Conservation (phyloP, 2,329 filamentous ascomycete genomes). For the Trichothecium roseum region DNA sequence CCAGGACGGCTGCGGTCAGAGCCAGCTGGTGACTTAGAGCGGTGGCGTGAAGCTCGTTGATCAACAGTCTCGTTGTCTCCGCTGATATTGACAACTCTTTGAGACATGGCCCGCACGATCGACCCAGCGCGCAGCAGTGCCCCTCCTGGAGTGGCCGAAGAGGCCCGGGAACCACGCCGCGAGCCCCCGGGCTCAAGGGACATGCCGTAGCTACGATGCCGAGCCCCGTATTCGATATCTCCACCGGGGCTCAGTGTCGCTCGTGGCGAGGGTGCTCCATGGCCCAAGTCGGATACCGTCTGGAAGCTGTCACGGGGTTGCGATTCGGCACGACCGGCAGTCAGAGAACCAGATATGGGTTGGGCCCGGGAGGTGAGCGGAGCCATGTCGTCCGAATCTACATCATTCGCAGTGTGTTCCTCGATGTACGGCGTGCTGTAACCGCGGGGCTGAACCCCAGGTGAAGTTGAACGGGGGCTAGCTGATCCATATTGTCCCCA, state of each 20-base stretch:
- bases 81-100: slow-evolving; percentile 94
- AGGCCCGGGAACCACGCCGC: slow-evolving; percentile 8
- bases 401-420: slow-evolving; percentile 24
- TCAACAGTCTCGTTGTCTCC: slow-evolving; percentile 82
- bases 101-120: slow-evolving; percentile 79
- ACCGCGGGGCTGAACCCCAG: slow-evolving; percentile 10
- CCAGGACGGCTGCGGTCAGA: slow-evolving; percentile 18
- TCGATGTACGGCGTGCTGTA: slow-evolving; percentile 20
- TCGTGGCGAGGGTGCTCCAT: slow-evolving; percentile 38
- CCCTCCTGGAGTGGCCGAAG: slow-evolving; percentile 41
- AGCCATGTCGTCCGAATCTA: slow-evolving; percentile 44
- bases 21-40: slow-evolving; percentile 43
- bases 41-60: slow-evolving; percentile 53
- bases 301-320: slow-evolving; percentile 45
- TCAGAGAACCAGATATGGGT: slow-evolving; percentile 41
- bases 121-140: slow-evolving; percentile 62
- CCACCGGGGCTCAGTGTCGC: slow-evolving; percentile 44
- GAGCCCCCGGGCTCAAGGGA: slow-evolving; percentile 47
- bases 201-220: slow-evolving; percentile 46
- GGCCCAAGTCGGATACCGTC: slow-evolving; percentile 44
- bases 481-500: slow-evolving; percentile 21
- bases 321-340: slow-evolving; percentile 26
- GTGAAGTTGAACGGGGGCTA: slow-evolving; percentile 8
- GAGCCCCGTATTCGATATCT: slow-evolving; percentile 48
- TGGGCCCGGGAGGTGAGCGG: slow-evolving; percentile 46